Base-by-base conservation (phyloP, 306 rosid species). In the Vigna unguiculata region DNA sequence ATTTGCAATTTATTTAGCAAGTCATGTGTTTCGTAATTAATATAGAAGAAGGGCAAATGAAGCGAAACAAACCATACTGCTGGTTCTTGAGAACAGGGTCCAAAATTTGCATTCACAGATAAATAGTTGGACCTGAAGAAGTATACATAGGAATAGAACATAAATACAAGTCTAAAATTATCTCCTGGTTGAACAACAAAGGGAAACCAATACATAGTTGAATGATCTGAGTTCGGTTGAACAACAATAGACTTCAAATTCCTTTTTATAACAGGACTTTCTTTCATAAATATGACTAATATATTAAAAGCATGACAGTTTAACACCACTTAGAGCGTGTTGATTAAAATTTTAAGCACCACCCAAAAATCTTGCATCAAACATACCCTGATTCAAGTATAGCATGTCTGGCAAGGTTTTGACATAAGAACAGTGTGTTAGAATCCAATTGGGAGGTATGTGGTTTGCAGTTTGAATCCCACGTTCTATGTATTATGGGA, bases 41-140 rank as follows among this genome's bases (percentile, higher is more conserved):
- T 41, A 58, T 36, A 47, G 51, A 24, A 71, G 58, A 40, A 58
- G 48, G 48, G 25, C 59, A 25, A 63, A 25, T 55, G 68, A 66
- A 53, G 62, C 68, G 58, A 66, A 54, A 62, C 83, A 76, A 71
- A 91, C 98, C 97, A 86, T 75, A 72, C 78, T 69, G 74, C 74
- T 74, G 84, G 80, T 78, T 87, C 93, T 61, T 89, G 94, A 67
- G 88, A 55, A 65, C 61, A 69, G 24, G 87, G 87, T 82, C 81
- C 85, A 24, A 83, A 85, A 72, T 77, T 77, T 46, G 82, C 67
- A 78, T 72, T 85, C 67, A 79, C 79, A 36, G 59, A 58, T 28
- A 54, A 47, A 60, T 71, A 74, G 82, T 81, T 87, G 70, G 82
- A 82, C 89, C 98, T 94, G 81, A 53, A 82, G 73, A 76, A 77